Evolutionary conservation across 2,329 filamentous ascomycete species (phyloP).

Genomic region (Cordyceps cateniannulata): DNA sequence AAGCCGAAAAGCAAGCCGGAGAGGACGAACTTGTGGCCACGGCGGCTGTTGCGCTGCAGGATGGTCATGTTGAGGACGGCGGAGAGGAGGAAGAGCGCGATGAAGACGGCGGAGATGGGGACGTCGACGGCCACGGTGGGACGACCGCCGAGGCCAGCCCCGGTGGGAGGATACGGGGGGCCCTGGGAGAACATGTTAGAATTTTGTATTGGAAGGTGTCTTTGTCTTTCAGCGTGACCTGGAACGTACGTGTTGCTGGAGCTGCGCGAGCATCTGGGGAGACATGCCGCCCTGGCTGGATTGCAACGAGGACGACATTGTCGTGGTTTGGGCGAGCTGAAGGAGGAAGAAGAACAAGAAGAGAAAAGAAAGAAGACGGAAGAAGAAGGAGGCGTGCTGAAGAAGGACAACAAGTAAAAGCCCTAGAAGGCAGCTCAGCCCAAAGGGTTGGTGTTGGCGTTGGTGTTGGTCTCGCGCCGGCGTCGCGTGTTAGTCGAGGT

Average conservation of each 20-base stretch:
- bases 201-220: background rate
- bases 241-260: background rate
- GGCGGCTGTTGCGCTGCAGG: conserved; percentile 41
- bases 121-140: conserved; percentile 55
- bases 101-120: conserved; percentile 57
- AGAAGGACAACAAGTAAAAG: too few relatives aligned
- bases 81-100: conserved; percentile 49
- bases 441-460: too few relatives aligned
- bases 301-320: conserved; percentile 4
- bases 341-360: background rate
- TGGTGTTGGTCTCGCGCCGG: too few relatives aligned
- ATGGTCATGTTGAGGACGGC: conserved; percentile 54
- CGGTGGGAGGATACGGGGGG: conserved; percentile 32
- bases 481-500: too few relatives aligned
- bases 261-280: background rate
- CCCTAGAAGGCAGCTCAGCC: too few relatives aligned
- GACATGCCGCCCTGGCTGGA: background rate
- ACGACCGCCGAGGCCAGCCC: conserved; percentile 48
- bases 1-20: conserved; percentile 53
- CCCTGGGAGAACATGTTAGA: conserved; percentile 19
- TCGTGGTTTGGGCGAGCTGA: background rate
- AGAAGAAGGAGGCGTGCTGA: too few relatives aligned
- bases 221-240: background rate
- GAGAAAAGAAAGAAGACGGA: background rate
- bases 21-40: conserved; percentile 53